phyloP scores from a whole-genome alignment of 768 basidiomycete genomes.

The Mycena leptocephala region DNA sequence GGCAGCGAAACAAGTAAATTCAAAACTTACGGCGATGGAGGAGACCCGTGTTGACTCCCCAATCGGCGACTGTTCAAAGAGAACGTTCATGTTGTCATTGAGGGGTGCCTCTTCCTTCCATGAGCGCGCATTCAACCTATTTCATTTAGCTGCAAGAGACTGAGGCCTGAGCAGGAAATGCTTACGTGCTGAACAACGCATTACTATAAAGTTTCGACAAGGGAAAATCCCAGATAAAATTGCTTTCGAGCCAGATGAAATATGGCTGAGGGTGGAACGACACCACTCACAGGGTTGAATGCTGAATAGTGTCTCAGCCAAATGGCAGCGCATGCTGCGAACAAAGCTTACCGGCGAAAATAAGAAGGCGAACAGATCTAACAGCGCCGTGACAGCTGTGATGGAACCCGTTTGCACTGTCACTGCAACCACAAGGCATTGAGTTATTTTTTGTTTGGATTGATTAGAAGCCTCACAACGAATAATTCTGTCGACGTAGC shows the following conservation, averaged over 20 bases:
- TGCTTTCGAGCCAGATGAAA: too few species aligned
- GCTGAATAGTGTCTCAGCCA: background rate
- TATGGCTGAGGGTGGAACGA: too few species aligned
- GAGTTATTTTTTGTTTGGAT: too few species aligned
- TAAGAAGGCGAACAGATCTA: constrained; percentile 21
- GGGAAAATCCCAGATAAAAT: constrained; percentile 34
- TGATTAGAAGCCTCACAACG: constrained; percentile 12
- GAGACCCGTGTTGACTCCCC: background rate
- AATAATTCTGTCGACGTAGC: constrained; percentile 30
- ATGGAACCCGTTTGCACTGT: constrained; percentile 30
- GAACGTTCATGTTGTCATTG: background rate
- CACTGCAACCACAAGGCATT: constrained; percentile 2
- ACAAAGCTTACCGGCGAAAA: constrained; percentile 9
- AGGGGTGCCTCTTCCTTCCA: constrained; percentile 2
- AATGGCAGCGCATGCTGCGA: background rate
- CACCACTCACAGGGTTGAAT: too few species aligned
- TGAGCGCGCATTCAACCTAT: constrained; percentile 18
- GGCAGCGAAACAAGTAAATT: background rate
- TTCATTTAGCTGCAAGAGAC: background rate
- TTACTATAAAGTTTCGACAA: constrained; percentile 33
- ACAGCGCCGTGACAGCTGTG: constrained; percentile 13
- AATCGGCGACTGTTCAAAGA: constrained; percentile 14
- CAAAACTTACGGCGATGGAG: background rate
- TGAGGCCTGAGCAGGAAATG: too few species aligned
- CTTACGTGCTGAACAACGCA: constrained; percentile 19